Evolutionary conservation across 495 filamentous ascomycete species (phyloP).

Genomic region (Neurospora sp.): DNA sequence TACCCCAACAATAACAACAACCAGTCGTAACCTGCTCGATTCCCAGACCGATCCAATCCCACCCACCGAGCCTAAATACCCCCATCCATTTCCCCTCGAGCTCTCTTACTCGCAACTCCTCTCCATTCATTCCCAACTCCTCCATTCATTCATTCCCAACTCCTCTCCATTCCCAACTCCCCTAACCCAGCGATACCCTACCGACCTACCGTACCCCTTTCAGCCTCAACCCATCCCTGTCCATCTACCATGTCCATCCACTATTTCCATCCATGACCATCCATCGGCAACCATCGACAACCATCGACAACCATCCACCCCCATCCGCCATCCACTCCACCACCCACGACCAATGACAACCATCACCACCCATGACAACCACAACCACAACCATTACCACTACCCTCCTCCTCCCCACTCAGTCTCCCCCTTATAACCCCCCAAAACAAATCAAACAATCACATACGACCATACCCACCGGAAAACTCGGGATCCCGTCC

Average conservation of each 20-base stretch:
- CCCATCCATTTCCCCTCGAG: not conserved
- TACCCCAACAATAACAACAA: not conserved
- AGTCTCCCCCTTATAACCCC: not conserved
- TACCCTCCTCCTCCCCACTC: too few relatives aligned
- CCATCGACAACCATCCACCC: too few relatives aligned
- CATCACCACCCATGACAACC: not conserved
- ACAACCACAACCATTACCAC: not conserved
- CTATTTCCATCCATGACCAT: not conserved
- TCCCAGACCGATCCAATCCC: not conserved
- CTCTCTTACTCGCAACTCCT: not conserved
- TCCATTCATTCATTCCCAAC: not conserved
- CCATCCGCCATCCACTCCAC: not conserved
- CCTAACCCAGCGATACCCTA: not conserved
- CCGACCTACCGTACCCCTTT: not conserved
- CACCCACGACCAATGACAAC: too few relatives aligned
- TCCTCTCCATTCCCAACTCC: not conserved
- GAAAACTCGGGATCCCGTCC: slow-evolving; percentile 42
- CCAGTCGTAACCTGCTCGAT: not conserved
- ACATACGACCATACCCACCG: not conserved
- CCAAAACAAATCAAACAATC: not conserved
- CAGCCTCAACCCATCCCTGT: not conserved
- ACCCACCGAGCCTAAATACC: not conserved
- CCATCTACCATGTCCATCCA: not conserved
- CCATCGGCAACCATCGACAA: too few relatives aligned
- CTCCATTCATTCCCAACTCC: not conserved